Conservation (phyloP, 768 basidiomycete genomes). For the Auriscalpium orientale region DNA sequence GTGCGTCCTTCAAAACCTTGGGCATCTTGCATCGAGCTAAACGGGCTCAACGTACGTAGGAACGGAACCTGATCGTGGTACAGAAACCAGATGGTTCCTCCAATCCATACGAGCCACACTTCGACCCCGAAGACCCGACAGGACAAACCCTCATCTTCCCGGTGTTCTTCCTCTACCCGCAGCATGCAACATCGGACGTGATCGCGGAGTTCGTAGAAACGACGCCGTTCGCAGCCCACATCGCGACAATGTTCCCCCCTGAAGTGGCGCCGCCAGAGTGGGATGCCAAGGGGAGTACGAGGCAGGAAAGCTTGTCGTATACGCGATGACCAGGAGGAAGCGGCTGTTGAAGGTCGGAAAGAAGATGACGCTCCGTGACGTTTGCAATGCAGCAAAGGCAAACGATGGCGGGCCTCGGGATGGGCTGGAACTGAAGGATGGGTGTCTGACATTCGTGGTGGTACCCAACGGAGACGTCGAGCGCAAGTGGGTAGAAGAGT, state of each 20-base stretch:
- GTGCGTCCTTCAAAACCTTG: constrained; percentile 33
- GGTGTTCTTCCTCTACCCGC: constrained; percentile 90
- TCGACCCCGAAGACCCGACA: constrained; percentile 58
- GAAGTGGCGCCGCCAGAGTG: constrained; percentile 58
- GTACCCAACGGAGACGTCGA: constrained; percentile 73
- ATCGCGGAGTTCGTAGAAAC: constrained; percentile 82
- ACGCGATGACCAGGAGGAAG: constrained; percentile 71
- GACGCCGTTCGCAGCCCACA: constrained; percentile 71
- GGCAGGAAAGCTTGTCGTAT: constrained; percentile 60
- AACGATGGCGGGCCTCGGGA: constrained; percentile 57
- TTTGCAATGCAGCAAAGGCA: constrained; percentile 54
- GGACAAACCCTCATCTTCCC: constrained; percentile 66
- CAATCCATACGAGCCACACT: constrained; percentile 56
- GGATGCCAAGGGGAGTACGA: constrained; percentile 69
- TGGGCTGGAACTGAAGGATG: constrained; percentile 79
- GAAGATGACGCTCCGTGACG: constrained; percentile 79
- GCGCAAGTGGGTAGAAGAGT: constrained; percentile 81
- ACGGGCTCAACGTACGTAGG: constrained; percentile 38
- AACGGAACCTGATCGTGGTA: constrained; percentile 60
- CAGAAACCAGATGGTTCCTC: constrained; percentile 42
- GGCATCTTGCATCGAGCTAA: background rate
- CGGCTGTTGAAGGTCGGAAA: constrained; percentile 86
- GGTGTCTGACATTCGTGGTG: constrained; percentile 73
- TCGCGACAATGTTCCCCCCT: constrained; percentile 79
- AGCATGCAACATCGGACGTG: constrained; percentile 82